Base-by-base conservation (phyloP, 2,329 filamentous ascomycete genomes). In the Raffaelea arxii region DNA sequence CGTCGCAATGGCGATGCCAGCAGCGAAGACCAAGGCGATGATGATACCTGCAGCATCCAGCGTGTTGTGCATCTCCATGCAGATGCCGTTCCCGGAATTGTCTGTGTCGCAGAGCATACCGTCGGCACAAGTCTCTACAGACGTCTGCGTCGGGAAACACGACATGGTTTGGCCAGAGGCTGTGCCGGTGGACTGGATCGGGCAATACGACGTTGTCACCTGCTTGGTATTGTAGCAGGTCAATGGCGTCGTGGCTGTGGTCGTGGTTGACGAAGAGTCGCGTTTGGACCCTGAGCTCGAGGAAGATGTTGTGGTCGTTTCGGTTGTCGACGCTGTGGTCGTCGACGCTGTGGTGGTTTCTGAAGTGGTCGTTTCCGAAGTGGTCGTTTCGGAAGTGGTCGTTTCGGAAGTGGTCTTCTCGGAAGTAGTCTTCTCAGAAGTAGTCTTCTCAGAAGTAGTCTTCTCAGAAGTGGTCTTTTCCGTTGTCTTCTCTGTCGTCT, bases 21-120 rank as follows among this genome's bases (percentile, higher is more conserved):
- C 51, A 47, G 63, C 69, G 32, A 80, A 69, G 58, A 71, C 54
- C 51, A 73, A 61, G 55, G 67, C 61, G 51, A 77, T 65, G 57
- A 75, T 62, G 55, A 74, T 63, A 50, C 69, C 73, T 36, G 62
- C 63, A 2, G 65, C 55, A 53, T 65, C 65, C 46, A 77, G 61
- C 19, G 10, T 37, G 55, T 69, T 59, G 6, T 65, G 50, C 39
- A 59, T 58, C 52, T 57, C 51, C 64, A 71, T 66, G 66, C 72
- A 76, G n/a, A 66, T 59, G 41, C 62, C 57, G 27, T 58, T 60
- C 54, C 65, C 67, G 44, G 54, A 43, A 41, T 44, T 43, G 61
- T 70, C 64, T 51, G 64, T 63, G 51, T 56, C 58, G 68, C 75
- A 78, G 53, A 69, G 60, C 47, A 68, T 62, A 30, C 65, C 67